These are phyloP conservation scores for Pichia inconspicua DNA, from an alignment of 1,139 yeast genomes.

Conservation along the genomic window DNA sequence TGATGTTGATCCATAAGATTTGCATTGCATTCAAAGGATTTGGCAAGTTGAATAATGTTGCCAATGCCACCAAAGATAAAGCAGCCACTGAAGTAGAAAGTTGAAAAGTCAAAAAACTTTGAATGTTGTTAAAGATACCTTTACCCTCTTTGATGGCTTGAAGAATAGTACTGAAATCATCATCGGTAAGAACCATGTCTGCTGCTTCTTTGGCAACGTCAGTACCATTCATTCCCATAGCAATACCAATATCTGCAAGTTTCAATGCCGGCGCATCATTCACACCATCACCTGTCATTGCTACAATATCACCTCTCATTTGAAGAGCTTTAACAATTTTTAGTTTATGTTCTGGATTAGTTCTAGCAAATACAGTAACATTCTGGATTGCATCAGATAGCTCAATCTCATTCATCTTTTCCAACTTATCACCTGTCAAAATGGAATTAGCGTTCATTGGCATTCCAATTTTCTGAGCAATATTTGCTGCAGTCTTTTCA, in stretches of 20 bases:
- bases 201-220: slow-evolving; percentile 99
- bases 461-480: slow-evolving; percentile 89
- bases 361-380: slow-evolving; percentile 90
- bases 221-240: slow-evolving; percentile 95
- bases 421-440: slow-evolving; percentile 77
- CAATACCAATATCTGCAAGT: slow-evolving; percentile 93
- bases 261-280: slow-evolving; percentile 99
- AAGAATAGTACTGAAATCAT: slow-evolving; percentile 87
- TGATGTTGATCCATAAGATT: slow-evolving; percentile 90
- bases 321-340: slow-evolving; percentile 87
- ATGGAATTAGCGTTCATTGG: slow-evolving; percentile 63
- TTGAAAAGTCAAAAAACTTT: slow-evolving; percentile 89
- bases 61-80: slow-evolving; percentile 73
- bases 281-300: slow-evolving; percentile 99
- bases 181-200: slow-evolving; percentile 95
- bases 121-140: slow-evolving; percentile 90
- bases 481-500: slow-evolving; percentile 84
- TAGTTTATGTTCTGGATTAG: slow-evolving; percentile 94
- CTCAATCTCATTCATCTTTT: slow-evolving; percentile 58
- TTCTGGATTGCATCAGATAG: slow-evolving; percentile 67
- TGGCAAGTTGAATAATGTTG: slow-evolving; percentile 81
- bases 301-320: slow-evolving; percentile 89
- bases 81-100: slow-evolving; percentile 95
- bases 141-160: slow-evolving; percentile 95
- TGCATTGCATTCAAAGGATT: slow-evolving; percentile 99